phyloP scores from a whole-genome alignment of 2,329 filamentous ascomycete genomes.

The Zarea fungicola region DNA sequence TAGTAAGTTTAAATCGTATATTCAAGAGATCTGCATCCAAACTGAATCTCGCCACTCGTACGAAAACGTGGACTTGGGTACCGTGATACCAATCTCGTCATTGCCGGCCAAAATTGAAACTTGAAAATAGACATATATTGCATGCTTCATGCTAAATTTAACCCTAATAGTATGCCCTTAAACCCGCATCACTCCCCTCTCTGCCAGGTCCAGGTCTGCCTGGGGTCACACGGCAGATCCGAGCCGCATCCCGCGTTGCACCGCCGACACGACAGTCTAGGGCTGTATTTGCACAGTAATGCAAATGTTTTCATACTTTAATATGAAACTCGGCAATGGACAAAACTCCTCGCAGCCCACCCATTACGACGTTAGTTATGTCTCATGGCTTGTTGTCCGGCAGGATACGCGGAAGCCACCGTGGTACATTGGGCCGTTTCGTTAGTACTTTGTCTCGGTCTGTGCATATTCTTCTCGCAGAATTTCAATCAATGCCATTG shows the following conservation, averaged over 20 bases:
- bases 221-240: conserved; percentile 3
- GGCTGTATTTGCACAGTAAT: background rate
- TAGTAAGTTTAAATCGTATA: too few relatives aligned
- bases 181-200: background rate
- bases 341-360: background rate
- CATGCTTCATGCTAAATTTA: background rate
- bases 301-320: background rate
- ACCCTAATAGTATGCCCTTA: background rate
- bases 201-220: background rate
- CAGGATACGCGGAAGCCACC: too few relatives aligned
- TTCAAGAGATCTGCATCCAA: too few relatives aligned
- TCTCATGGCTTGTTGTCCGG: too few relatives aligned
- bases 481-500: background rate
- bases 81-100: background rate
- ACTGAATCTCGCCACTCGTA: background rate
- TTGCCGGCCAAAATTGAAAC: background rate
- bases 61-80: background rate
- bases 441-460: too few relatives aligned
- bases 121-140: background rate
- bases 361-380: too few relatives aligned
- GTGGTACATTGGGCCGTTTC: too few relatives aligned
- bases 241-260: conserved; percentile 7
- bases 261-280: conserved; percentile 7
- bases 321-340: conserved; percentile 10
- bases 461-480: too few relatives aligned